phyloP scores from a whole-genome alignment of 225 moss, liverwort and hornwort genomes.

The Physcomitrellopsis africana region DNA sequence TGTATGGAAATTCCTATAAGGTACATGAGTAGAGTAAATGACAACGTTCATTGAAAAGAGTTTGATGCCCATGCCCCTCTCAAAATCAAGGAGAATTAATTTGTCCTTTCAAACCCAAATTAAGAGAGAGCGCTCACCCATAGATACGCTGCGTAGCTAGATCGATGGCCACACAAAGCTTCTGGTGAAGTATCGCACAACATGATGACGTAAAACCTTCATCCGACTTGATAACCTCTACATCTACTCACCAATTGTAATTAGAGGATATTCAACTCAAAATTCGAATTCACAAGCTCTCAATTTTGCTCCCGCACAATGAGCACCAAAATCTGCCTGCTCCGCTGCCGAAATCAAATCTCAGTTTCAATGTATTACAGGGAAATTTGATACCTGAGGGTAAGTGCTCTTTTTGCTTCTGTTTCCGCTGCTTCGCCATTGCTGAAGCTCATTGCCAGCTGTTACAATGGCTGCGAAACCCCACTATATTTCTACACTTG shows the following conservation, averaged over 20 bases:
- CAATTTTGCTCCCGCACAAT: neutral
- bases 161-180: conserved; percentile 69
- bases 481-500: neutral
- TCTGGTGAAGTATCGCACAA: conserved; percentile 61
- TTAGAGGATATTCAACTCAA: conserved; percentile 19
- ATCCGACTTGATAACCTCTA: conserved; percentile 30
- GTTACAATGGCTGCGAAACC: conserved; percentile 16
- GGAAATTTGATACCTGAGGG: conserved; percentile 22
- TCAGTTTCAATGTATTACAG: neutral
- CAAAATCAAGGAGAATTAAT: neutral
- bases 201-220: conserved; percentile 44
- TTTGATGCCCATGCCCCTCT: neutral
- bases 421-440: conserved; percentile 73
- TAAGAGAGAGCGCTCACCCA: conserved; percentile 47
- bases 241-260: conserved; percentile 29
- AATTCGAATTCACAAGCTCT: neutral
- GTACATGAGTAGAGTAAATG: neutral
- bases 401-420: conserved; percentile 63
- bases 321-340: neutral
- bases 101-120: neutral
- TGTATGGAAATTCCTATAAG: neutral
- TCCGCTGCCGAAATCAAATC: conserved; percentile 5
- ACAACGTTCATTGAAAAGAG: neutral
- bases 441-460: conserved; percentile 37
- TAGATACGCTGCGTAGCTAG: conserved; percentile 56